Evolutionary conservation across 768 basidiomycete species (phyloP).

Genomic region (Boletus vinaceobasis): DNA sequence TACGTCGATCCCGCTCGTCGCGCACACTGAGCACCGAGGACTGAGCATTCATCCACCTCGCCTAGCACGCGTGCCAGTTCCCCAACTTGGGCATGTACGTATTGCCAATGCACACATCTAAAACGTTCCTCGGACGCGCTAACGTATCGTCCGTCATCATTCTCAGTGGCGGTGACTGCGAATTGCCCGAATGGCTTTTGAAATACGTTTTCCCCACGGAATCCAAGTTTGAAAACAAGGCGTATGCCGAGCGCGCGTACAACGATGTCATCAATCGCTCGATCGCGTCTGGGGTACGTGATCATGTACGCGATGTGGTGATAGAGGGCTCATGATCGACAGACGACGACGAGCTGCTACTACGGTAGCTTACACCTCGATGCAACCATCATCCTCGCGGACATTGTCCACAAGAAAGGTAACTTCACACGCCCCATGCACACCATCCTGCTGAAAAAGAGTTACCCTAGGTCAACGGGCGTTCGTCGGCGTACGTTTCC

Average conservation of each 20-base stretch:
- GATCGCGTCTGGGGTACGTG: conserved; percentile 69
- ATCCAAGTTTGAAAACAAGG: conserved; percentile 59
- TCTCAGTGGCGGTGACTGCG: conserved; percentile 69
- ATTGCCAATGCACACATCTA: not conserved
- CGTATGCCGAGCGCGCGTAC: conserved; percentile 69
- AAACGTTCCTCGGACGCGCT: not conserved
- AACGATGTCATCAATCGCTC: conserved; percentile 61
- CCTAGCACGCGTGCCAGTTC: conserved; percentile 37
- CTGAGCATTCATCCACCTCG: not conserved
- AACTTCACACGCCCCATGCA: conserved; percentile 4
- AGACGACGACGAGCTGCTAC: conserved; percentile 91
- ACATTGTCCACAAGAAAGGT: conserved; percentile 61
- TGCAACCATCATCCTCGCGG: conserved; percentile 73
- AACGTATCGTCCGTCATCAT: not conserved
- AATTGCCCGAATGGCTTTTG: conserved; percentile 83
- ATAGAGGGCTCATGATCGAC: conserved; percentile 2
- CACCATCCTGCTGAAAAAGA: not conserved
- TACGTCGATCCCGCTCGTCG: conserved; percentile 35
- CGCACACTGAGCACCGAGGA: too few relatives aligned
- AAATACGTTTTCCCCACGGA: conserved; percentile 86
- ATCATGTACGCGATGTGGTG: not conserved
- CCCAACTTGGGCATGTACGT: conserved; percentile 35
- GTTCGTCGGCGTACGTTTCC: conserved; percentile 66
- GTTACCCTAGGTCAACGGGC: conserved; percentile 69
- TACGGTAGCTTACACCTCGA: conserved; percentile 80